These are phyloP conservation scores for Stagonosporopsis cucurbitacearum DNA, from an alignment of 2,329 filamentous ascomycete species.

Conservation along the genomic window DNA sequence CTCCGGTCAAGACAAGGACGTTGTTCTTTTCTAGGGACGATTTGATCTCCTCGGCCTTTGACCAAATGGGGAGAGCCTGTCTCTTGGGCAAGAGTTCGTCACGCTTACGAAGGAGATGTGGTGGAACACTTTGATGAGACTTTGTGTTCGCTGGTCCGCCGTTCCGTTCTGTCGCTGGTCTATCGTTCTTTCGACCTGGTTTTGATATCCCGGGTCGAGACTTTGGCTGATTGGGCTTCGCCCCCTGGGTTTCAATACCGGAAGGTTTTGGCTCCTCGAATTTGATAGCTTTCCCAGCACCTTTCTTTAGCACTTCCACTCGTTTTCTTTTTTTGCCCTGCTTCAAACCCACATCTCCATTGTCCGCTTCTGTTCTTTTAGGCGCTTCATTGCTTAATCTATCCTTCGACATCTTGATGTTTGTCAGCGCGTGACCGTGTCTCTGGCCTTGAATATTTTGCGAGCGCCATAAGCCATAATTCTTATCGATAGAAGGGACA, in stretches of 20 bases:
- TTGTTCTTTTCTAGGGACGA: slow-evolving; percentile 67
- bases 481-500: slow-evolving; percentile 34
- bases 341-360: slow-evolving; percentile 11
- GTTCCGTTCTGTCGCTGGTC: neutral
- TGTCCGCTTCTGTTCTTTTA: neutral
- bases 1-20: slow-evolving; percentile 84
- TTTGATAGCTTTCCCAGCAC: slow-evolving; percentile 22
- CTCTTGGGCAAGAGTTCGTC: slow-evolving; percentile 60
- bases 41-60: slow-evolving; percentile 73
- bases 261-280: neutral
- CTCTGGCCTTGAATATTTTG: slow-evolving; percentile 30
- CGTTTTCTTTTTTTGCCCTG: slow-evolving; percentile 46
- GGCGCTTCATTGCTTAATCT: slow-evolving; percentile 6
- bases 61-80: slow-evolving; percentile 80
- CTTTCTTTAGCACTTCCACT: slow-evolving; percentile 27
- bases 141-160: neutral
- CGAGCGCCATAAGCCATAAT: slow-evolving; percentile 2
- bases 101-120: slow-evolving; percentile 52
- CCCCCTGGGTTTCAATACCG: neutral
- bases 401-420: slow-evolving; percentile 25
- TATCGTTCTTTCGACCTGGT: slow-evolving; percentile 1
- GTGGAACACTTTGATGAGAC: slow-evolving; percentile 21
- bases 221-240: neutral
- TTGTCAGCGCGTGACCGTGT: slow-evolving; percentile 3
- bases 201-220: slow-evolving; percentile 2